phyloP scores from a whole-genome alignment of 148 eudicot genomes.

The Vaccinium vitisidaea region DNA sequence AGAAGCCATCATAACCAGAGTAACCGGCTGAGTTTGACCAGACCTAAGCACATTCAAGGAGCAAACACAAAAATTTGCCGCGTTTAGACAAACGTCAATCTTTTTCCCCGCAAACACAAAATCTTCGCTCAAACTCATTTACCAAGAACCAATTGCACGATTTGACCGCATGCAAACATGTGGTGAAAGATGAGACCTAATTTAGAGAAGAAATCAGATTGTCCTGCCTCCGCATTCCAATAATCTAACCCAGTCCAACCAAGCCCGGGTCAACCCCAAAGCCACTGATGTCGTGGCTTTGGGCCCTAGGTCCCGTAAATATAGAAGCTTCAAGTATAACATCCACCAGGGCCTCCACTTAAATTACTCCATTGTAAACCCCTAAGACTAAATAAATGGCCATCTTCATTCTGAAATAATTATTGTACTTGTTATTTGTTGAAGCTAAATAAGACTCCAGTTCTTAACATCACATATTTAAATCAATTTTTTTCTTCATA shows the following conservation, averaged over 20 bases:
- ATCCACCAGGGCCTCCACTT: too few relatives aligned
- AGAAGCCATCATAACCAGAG: background rate
- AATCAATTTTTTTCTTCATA: too few relatives aligned
- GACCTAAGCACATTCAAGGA: background rate
- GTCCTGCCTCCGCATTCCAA: background rate
- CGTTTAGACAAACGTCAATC: background rate
- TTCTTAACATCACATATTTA: too few relatives aligned
- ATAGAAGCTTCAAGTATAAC: too few relatives aligned
- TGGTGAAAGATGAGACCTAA: background rate
- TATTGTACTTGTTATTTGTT: too few relatives aligned
- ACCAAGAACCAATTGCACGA: background rate
- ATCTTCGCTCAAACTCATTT: background rate
- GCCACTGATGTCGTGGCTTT: too few relatives aligned
- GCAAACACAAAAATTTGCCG: background rate
- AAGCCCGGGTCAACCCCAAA: too few relatives aligned
- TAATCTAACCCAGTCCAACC: background rate
- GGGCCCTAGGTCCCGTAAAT: too few relatives aligned
- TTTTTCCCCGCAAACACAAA: background rate
- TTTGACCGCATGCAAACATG: background rate
- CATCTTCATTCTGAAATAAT: too few relatives aligned
- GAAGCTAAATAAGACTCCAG: too few relatives aligned
- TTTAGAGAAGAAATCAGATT: background rate
- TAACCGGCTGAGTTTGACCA: background rate
- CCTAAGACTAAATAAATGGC: too few relatives aligned
- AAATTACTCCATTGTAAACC: too few relatives aligned